These are phyloP conservation scores for Xylariaceae sp. DNA, from an alignment of 2,329 filamentous ascomycete species.

Conservation along the genomic window DNA sequence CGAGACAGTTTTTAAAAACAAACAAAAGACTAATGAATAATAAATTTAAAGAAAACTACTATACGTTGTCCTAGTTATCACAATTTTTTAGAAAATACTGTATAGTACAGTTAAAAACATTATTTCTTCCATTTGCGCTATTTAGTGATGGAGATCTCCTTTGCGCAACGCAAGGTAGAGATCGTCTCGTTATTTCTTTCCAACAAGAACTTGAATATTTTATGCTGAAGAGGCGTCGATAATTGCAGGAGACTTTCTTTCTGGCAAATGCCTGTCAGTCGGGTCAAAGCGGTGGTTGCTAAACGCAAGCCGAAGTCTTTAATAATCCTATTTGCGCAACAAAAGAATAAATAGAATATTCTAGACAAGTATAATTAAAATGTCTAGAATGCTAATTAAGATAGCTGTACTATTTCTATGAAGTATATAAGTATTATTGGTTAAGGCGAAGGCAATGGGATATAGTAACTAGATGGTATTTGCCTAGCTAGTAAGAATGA, in stretches of 20 bases:
- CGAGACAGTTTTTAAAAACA: no score
- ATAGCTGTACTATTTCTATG: conserved; percentile 38
- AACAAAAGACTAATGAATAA: no score
- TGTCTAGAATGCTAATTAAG: conserved; percentile 49
- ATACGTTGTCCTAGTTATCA: no score
- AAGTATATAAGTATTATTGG: conserved; percentile 46
- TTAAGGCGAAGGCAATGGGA: conserved; percentile 46
- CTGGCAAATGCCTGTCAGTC: not conserved
- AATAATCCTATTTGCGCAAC: conserved; percentile 46
- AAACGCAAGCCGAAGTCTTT: conserved; percentile 37
- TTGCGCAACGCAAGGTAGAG: no score
- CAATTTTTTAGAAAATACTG: no score
- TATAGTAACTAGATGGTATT: conserved; percentile 49
- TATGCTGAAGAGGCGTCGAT: no score
- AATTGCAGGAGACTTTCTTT: not conserved
- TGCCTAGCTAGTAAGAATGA: conserved; percentile 39
- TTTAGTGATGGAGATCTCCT: no score
- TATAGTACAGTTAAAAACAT: no score
- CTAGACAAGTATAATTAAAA: conserved; percentile 42
- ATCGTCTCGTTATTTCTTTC: no score
- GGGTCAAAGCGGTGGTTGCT: conserved; percentile 9
- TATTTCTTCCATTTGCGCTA: no score
- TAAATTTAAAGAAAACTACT: no score
- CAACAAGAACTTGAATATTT: no score
- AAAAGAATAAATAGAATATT: conserved; percentile 37